Conservation (phyloP, 2,329 filamentous ascomycete species). For the Myriosclerotinia curreyana region DNA sequence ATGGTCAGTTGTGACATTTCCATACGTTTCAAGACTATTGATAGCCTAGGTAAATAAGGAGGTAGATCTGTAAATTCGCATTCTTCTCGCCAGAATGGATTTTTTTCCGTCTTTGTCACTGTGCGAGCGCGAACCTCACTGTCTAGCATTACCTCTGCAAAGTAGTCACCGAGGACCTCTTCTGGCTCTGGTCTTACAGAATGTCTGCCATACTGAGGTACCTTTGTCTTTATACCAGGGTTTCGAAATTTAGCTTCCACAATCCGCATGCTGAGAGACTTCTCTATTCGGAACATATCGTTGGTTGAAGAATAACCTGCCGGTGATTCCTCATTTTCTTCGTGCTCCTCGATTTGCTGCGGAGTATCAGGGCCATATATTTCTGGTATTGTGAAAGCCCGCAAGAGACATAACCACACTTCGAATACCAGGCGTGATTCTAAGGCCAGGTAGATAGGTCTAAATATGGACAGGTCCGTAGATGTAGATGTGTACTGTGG, state of each 20-base stretch:
- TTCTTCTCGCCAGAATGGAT: conserved; percentile 77
- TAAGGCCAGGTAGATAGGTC: conserved; percentile 85
- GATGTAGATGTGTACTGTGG: conserved; percentile 81
- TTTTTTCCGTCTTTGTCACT: conserved; percentile 66
- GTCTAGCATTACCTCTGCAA: conserved; percentile 76
- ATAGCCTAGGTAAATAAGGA: conserved; percentile 63
- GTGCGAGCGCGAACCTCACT: conserved; percentile 76
- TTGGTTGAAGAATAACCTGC: conserved; percentile 33
- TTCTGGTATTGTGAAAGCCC: conserved; percentile 89
- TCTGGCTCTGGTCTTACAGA: conserved; percentile 43
- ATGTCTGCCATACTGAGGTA: conserved; percentile 28
- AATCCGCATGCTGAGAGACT: conserved; percentile 56
- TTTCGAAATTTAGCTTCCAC: conserved; percentile 58
- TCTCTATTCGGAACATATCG: conserved; percentile 60
- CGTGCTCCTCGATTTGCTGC: conserved; percentile 25
- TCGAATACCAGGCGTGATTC: conserved; percentile 90
- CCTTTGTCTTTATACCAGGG: conserved; percentile 36
- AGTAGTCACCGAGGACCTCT: conserved; percentile 62
- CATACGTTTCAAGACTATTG: conserved; percentile 67
- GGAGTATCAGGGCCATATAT: conserved; percentile 58
- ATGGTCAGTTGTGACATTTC: conserved; percentile 40
- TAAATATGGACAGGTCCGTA: conserved; percentile 69
- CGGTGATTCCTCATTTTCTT: conserved; percentile 23
- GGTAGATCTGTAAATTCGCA: conserved; percentile 75
- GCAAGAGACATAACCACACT: conserved; percentile 90